A percentile compares a stretch with the other conserved stretches of the same genome.
Conservation (phyloP, 176 grass and related monocot species). For the Triticum urartu region DNA sequence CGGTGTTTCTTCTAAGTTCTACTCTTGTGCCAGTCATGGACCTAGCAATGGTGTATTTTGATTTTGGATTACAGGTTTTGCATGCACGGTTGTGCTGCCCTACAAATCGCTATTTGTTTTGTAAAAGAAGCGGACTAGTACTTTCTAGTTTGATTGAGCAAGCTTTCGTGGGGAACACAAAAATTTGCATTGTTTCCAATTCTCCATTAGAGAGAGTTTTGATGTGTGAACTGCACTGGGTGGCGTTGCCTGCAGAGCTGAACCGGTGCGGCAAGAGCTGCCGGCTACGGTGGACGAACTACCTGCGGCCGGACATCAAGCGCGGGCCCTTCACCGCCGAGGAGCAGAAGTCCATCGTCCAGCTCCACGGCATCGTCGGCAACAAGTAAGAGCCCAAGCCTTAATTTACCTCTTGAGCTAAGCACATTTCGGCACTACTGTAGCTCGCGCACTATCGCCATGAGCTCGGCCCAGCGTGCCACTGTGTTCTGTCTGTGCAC, state of each 20-base stretch:
- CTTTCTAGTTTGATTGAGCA: not conserved
- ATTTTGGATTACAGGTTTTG: not conserved
- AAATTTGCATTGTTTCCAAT: not conserved
- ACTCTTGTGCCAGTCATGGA: too few relatives aligned
- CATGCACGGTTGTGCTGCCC: not conserved
- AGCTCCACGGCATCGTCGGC: constrained; percentile 96
- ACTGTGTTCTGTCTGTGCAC: constrained; percentile 21
- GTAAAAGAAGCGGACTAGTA: not conserved
- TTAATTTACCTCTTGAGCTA: not conserved
- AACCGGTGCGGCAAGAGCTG: constrained; percentile 98
- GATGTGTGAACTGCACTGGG: not conserved
- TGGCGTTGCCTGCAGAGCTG: constrained; percentile 43
- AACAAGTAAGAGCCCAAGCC: constrained; percentile 61
- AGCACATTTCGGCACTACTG: not conserved
- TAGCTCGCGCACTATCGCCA: constrained; percentile 7
- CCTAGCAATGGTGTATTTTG: not conserved
- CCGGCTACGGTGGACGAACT: constrained; percentile 97
- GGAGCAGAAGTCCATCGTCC: constrained; percentile 95
- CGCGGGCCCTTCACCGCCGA: constrained; percentile 85
- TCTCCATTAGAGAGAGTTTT: not conserved
- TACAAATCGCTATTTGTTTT: not conserved
- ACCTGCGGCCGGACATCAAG: constrained; percentile 92
- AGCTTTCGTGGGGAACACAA: not conserved
- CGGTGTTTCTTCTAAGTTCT: not conserved
- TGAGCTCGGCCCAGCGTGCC: constrained; percentile 2